Evolutionary conservation across 306 rosid species (phyloP).

Genomic region (Begonia loranthoides): DNA sequence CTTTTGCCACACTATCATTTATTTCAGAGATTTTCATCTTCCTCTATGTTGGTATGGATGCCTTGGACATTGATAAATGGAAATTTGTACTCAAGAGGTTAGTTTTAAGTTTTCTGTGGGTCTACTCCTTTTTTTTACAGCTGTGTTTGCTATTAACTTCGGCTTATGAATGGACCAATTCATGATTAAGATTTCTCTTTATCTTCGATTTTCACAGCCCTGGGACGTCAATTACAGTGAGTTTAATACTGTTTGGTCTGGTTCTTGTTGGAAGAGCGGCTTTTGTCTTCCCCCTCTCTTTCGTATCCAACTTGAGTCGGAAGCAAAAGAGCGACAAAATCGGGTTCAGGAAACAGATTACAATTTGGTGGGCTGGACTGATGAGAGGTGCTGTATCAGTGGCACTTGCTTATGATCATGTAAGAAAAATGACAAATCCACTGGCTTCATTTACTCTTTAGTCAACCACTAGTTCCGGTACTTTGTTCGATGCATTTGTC

Average conservation of each 20-base stretch:
- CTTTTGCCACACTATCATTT: conserved; percentile 43
- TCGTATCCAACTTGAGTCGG: conserved; percentile 30
- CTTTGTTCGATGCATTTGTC: too few species aligned
- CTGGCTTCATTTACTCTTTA: too few species aligned
- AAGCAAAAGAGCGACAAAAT: conserved; percentile 30
- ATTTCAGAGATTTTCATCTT: conserved; percentile 44
- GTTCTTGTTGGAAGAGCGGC: conserved; percentile 58
- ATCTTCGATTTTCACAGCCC: conserved; percentile 23
- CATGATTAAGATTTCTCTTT: too few species aligned
- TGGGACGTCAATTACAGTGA: conserved; percentile 28
- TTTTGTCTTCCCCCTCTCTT: conserved; percentile 48
- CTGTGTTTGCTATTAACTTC: neutral
- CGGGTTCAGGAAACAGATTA: conserved; percentile 42
- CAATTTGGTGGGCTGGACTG: conserved; percentile 64
- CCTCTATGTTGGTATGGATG: conserved; percentile 64
- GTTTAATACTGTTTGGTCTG: conserved; percentile 30
- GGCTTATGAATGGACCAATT: neutral
- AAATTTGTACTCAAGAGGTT: conserved; percentile 31
- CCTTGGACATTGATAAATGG: conserved; percentile 58
- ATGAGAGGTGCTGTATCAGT: conserved; percentile 60
- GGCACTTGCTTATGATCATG: conserved; percentile 53
- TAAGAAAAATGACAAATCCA: conserved; percentile 4
- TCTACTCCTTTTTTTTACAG: neutral
- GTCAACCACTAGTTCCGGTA: too few species aligned
- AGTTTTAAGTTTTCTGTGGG: neutral